These are phyloP conservation scores for Boletales sp. DNA, from an alignment of 768 basidiomycete genomes.

Conservation along the genomic window DNA sequence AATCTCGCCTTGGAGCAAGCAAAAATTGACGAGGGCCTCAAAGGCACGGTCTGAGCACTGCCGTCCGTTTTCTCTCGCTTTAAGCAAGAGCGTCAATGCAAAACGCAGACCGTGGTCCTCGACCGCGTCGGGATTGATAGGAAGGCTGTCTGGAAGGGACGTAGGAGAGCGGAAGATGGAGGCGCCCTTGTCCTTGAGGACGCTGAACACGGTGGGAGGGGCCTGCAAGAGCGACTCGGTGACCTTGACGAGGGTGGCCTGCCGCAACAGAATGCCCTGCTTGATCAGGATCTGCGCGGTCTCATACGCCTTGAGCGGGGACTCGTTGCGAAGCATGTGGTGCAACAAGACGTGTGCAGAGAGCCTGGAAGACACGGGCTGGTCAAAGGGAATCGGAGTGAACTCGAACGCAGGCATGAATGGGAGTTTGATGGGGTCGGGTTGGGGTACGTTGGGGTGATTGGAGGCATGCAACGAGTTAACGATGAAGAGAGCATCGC, in stretches of 20 bases:
- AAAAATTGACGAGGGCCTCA: slow-evolving; percentile 55
- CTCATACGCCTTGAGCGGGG: slow-evolving; percentile 43
- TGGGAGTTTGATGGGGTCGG: slow-evolving; percentile 14
- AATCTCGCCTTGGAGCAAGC: slow-evolving; percentile 75
- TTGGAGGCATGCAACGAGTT: slow-evolving; percentile 51
- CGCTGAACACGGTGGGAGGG: slow-evolving; percentile 21
- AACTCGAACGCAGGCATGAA: slow-evolving; percentile 32
- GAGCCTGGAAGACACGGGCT: slow-evolving; percentile 53
- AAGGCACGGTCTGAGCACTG: slow-evolving; percentile 60
- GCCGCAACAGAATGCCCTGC: slow-evolving; percentile 48
- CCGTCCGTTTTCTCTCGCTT: slow-evolving; percentile 53
- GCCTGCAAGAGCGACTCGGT: slow-evolving; percentile 15
- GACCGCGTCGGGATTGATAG: slow-evolving; percentile 35
- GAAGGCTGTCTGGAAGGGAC: slow-evolving; percentile 17
- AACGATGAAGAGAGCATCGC: slow-evolving; percentile 54
- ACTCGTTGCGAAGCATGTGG: slow-evolving; percentile 52
- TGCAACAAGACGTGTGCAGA: slow-evolving; percentile 65
- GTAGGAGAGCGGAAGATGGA: slow-evolving; percentile 15
- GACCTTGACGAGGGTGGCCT: slow-evolving; percentile 47
- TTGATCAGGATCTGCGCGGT: slow-evolving; percentile 52
- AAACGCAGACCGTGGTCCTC: slow-evolving; percentile 41
- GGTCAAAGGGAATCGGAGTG: slow-evolving; percentile 45
- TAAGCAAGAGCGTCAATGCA: slow-evolving; percentile 50
- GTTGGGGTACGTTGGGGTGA: neutral
- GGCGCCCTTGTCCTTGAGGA: slow-evolving; percentile 14